Evolutionary conservation across 495 filamentous ascomycete species (phyloP), one percentile per base, ranked within the genome.

Genomic region (Penicillium pulvis): DNA sequence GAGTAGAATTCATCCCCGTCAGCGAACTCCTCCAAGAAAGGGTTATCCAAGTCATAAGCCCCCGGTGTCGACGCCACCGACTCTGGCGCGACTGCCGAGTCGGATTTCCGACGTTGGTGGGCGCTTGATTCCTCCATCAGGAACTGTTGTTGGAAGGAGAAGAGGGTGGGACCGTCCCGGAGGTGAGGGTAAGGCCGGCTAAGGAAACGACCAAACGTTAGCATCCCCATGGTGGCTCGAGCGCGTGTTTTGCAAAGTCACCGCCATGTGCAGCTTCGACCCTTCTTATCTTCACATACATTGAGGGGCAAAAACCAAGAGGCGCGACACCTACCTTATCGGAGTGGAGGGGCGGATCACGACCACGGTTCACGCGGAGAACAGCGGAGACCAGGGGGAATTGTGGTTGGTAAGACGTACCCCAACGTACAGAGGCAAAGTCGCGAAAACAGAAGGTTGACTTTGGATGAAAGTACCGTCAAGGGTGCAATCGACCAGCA

Each of bases 81-180:
- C 14, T 70, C 71, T 19, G 62, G 56, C 30, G 46, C 60, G 55
- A 69, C 61, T 7, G 49, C 51, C 23, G 65, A 31, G 26, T 69
- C 67, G 8, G 73, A 71, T 52, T 66, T 70, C 35, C 70, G 54
- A 47, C 64, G 56, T 43, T 63, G 51, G n/a, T 61, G 50, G n/a
- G 60, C 36, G 48, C 64, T 64, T 20, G 69, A 59, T 55, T 70
- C 69, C 42, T 75, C 71, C 71, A 77, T 78, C 57, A 75, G 65
- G 50, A 77, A 68, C 62, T 77, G 74, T 60, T 77, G 73, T 52
- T 80, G 72, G 53, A 80, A 79, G 47, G 61, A 71, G 42, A 79
- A 73, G 43, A 80, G 60, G 30, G 77, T 75, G 11, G 75, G 77
- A 28, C 75, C 75, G 71, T 76, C 67, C 49, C 66, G 69, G 7